Base-by-base conservation (phyloP, 495 filamentous ascomycete genomes). In the Hypoxylon fuscum region DNA sequence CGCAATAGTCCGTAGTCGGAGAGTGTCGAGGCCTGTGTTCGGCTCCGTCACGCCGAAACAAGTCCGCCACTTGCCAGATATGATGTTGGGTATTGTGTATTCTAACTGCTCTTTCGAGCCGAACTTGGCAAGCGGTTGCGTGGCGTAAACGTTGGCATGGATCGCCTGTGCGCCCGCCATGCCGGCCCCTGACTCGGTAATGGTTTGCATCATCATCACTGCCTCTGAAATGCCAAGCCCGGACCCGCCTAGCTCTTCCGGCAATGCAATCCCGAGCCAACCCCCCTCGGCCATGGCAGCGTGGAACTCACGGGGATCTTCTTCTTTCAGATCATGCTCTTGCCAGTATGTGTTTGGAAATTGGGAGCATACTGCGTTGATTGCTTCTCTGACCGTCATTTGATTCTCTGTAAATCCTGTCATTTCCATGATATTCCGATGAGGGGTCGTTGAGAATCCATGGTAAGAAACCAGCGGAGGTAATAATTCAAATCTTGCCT, bases 201-300 rank as follows among this genome's bases (percentile, higher is more conserved):
- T 91, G 15, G 89, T 90, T 61, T 93, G 90, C 78, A 93, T 82
- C 88, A 93, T 91, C 84, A 92, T 90, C 1, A 89, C 91, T 5
- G 90, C 90, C 68, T 93, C 90, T 14, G 87, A 88, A 45, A 93
- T 91, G 68, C 90, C 90, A 35, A 95, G 74, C 6, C 89, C 88
- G 14, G 88, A 79, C 4, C 90, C 90, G 11, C 90, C 90, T 0
- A 90, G 81, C 6, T 85, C 80, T 69, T 89, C 86, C 0, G 89
- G 88, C 15, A 93, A 75, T 0, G 90, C 89, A 64, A 93, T 91
- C 5, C 91, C 90, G 14, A 95, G 82, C 89, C 90, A 93, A n/a
- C 90, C 89, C 68, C 88, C 88, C 45, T 85, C 84, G n/a, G 90
- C 88, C 54, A 93, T 72, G 0, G 89, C 87, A 2, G 86, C 83